Base-by-base conservation (phyloP, 2,329 filamentous ascomycete genomes). In the Graphiopsis chlorocephala region DNA sequence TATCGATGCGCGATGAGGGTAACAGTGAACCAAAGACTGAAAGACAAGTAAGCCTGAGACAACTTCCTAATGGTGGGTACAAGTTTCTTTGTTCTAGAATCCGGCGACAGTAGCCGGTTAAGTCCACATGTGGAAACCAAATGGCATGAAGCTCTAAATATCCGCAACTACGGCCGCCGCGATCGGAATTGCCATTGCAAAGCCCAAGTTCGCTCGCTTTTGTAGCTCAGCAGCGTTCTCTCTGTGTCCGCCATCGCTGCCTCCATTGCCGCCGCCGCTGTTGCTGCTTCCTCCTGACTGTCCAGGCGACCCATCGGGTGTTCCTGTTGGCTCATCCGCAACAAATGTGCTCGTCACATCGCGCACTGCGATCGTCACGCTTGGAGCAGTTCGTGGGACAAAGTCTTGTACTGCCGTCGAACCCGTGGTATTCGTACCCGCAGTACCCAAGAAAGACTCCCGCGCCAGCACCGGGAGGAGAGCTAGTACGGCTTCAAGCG, bases 401-500 rank as follows among this genome's bases (percentile, higher is more conserved):
- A 58, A 65, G 6, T 61, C 50, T 20, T 45, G 31, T 7, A 62
- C 57, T 7, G 15, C 11, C 7, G 26, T 6, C 17, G 29, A 26
- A 28, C 48, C 48, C 2, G 48, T 52, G 29, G 48, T n/a, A 6
- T 29, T 53, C 17, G 15, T 53, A 29, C 26, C 14, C 17, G 25
- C 14, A 12, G 26, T n/a, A 1, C 7, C 7, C 7, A 53, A 12
- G 10, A 31, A 29, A 11, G 26, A 28, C 7, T 53, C 50, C 26
- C 23, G 20, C 8, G 60, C 48, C 33, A 62, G 25, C 15, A 62
- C 48, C 17, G 60, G 48, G 1, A 82, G 71, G 33, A 82, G 73
- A 7, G 77, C 73, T 66, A 82, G 80, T 5, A 80, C 77, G 26
- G 80, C 77, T 67, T 82, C 80, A 56, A 83, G 66, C 12, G 79